Percentiles rank a stretch among this genome's conserved stretches.
phyloP scores from a whole-genome alignment of 495 filamentous ascomycete genomes.

The Tuber brumale region DNA sequence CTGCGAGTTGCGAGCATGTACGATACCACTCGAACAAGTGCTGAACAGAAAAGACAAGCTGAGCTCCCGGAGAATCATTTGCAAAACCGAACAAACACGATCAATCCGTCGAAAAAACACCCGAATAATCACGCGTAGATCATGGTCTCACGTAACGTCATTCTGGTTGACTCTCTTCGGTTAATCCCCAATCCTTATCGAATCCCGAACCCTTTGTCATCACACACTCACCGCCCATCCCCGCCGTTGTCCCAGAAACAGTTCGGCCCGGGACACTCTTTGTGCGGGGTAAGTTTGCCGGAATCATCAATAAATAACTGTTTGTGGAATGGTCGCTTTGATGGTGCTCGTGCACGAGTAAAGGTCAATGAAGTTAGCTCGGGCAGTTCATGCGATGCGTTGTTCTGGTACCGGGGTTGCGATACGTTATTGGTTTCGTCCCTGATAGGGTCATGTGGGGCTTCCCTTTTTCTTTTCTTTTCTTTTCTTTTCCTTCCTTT shows the following conservation, averaged over 20 bases:
- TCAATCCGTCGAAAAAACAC: background rate
- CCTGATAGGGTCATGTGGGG: slow-evolving; percentile 4
- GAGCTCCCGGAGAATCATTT: background rate
- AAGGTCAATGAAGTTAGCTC: background rate
- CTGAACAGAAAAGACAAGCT: background rate
- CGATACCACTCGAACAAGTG: too few species aligned
- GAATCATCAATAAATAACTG: slow-evolving; percentile 1
- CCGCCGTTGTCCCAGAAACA: slow-evolving; percentile 1
- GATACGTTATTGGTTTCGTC: background rate
- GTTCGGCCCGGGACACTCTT: background rate
- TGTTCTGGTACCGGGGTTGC: slow-evolving; percentile 5
- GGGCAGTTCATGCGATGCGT: background rate
- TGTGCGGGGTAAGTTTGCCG: background rate
- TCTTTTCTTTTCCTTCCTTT: background rate
- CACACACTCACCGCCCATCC: background rate
- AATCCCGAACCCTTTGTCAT: background rate
- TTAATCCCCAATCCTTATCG: background rate
- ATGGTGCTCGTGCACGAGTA: background rate
- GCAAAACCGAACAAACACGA: background rate
- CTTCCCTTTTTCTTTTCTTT: background rate
- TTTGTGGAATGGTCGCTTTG: background rate
- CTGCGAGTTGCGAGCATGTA: too few species aligned
- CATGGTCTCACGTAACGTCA: background rate
- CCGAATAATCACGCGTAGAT: background rate
- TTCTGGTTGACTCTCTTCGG: background rate